Evolutionary conservation across 2,329 filamentous ascomycete genomes (phyloP).

Genomic region (Ceratocystis cacaofunesta): DNA sequence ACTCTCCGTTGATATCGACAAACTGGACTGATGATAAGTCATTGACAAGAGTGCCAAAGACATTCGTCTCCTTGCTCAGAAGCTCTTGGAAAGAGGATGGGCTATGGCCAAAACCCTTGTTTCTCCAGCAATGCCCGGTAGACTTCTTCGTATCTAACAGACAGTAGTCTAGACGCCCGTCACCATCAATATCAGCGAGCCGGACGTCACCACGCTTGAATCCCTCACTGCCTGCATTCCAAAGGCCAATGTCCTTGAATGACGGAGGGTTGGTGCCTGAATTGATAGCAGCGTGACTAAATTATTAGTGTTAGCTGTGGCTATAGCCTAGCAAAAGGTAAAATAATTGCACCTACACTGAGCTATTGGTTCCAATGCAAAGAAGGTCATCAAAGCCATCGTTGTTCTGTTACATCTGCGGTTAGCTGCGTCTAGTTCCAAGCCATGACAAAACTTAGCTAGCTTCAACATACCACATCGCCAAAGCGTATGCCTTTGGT

Average conservation of each 20-base stretch:
- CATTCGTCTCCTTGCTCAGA: neutral
- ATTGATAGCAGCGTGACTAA: slow-evolving; percentile 15
- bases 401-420: slow-evolving; percentile 2
- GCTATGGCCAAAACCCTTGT: slow-evolving; percentile 22
- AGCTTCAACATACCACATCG: slow-evolving; percentile 8
- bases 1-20: slow-evolving; percentile 19
- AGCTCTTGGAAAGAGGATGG: slow-evolving; percentile 26
- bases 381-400: slow-evolving; percentile 24
- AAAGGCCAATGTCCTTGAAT: slow-evolving; percentile 12
- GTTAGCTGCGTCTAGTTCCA: neutral
- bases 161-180: slow-evolving; percentile 26
- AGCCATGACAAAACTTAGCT: neutral
- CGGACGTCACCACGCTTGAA: slow-evolving; percentile 20
- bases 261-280: slow-evolving; percentile 9
- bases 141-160: slow-evolving; percentile 13
- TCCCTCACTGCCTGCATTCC: slow-evolving; percentile 6
- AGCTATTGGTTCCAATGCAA: slow-evolving; percentile 21
- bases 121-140: slow-evolving; percentile 24
- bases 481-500: slow-evolving; percentile 8
- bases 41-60: slow-evolving; percentile 15
- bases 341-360: slow-evolving; percentile 6
- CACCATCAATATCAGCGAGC: slow-evolving; percentile 24
- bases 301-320: neutral
- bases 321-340: neutral
- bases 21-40: slow-evolving; percentile 19